These are phyloP conservation scores for Chlorella vulgaris DNA, from an alignment of 139 green algal species.

Conservation along the genomic window DNA sequence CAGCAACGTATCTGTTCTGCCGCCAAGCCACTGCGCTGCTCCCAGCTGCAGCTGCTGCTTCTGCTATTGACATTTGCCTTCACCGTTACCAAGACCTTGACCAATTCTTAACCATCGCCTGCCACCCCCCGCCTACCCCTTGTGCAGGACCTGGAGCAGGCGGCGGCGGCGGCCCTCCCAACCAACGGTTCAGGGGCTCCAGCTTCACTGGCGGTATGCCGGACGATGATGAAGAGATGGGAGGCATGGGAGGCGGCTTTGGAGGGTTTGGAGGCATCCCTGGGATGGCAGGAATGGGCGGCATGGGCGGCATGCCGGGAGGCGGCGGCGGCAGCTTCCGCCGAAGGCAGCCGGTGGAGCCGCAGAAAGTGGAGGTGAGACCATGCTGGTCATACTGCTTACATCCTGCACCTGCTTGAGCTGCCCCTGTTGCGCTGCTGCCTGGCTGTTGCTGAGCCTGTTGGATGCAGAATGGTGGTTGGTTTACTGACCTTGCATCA, in stretches of 20 bases:
- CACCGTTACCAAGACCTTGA: too few species aligned
- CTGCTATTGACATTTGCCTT: too few species aligned
- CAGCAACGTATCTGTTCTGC: too few species aligned
- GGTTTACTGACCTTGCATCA: too few species aligned
- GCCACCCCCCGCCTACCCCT: not conserved
- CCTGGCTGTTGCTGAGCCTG: too few species aligned
- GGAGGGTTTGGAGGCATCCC: constrained; percentile 1
- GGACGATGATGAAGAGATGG: not conserved
- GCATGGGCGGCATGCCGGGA: constrained; percentile 29
- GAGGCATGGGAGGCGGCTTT: not conserved
- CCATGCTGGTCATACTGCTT: not conserved
- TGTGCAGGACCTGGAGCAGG: not conserved
- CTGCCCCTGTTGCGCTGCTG: too few species aligned
- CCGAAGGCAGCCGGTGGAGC: constrained; percentile 6
- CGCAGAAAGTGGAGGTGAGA: constrained; percentile 38
- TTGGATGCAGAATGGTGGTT: too few species aligned
- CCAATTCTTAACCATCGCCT: too few species aligned
- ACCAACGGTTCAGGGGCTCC: not conserved
- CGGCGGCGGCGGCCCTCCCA: not conserved
- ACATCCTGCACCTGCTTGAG: not conserved
- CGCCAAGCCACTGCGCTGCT: too few species aligned
- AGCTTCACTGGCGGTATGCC: not conserved
- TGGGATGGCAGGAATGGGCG: constrained; percentile 3
- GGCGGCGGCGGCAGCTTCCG: not conserved
- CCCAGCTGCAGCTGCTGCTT: too few species aligned